phyloP scores from a whole-genome alignment of 2,329 filamentous ascomycete species.

The Trichophyton benhamiae region DNA sequence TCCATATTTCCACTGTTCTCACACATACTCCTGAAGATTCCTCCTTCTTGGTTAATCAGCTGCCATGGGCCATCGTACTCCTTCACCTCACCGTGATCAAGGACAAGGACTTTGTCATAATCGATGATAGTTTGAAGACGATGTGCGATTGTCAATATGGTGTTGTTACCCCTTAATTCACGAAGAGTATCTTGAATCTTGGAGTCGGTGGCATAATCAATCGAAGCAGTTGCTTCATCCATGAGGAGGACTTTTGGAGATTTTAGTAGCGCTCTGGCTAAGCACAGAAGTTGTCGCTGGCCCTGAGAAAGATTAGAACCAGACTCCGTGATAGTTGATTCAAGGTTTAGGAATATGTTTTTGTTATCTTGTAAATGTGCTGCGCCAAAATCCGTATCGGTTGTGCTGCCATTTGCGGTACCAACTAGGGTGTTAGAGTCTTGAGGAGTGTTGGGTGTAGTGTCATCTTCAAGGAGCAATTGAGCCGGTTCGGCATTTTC shows the following conservation, averaged over 20 bases:
- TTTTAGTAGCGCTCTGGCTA: slow-evolving; percentile 86
- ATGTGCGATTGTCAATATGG: slow-evolving; percentile 93
- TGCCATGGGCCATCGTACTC: slow-evolving; percentile 88
- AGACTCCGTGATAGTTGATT: slow-evolving; percentile 73
- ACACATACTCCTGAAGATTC: slow-evolving; percentile 56
- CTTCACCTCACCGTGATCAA: slow-evolving; percentile 76
- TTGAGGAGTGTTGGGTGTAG: not conserved
- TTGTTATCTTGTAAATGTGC: slow-evolving; percentile 56
- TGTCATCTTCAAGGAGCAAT: slow-evolving; percentile 1
- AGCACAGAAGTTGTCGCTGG: slow-evolving; percentile 84
- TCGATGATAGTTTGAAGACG: slow-evolving; percentile 93
- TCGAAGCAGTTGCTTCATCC: slow-evolving; percentile 96
- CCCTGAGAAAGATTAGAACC: slow-evolving; percentile 92
- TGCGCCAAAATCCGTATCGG: slow-evolving; percentile 8
- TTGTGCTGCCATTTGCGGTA: not conserved
- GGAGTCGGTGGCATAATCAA: slow-evolving; percentile 88
- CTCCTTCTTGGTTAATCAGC: slow-evolving; percentile 58
- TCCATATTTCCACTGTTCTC: slow-evolving; percentile 55
- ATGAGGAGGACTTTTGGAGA: slow-evolving; percentile 88
- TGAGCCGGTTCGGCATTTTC: not conserved
- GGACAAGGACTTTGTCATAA: slow-evolving; percentile 91
- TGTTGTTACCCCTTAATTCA: slow-evolving; percentile 66
- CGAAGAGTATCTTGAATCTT: slow-evolving; percentile 96
- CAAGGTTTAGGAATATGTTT: slow-evolving; percentile 83
- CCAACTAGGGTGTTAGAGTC: slow-evolving; percentile 8